phyloP scores from a whole-genome alignment of 805 yeast genomes.

The Kluyveromyces wickerhamii region DNA sequence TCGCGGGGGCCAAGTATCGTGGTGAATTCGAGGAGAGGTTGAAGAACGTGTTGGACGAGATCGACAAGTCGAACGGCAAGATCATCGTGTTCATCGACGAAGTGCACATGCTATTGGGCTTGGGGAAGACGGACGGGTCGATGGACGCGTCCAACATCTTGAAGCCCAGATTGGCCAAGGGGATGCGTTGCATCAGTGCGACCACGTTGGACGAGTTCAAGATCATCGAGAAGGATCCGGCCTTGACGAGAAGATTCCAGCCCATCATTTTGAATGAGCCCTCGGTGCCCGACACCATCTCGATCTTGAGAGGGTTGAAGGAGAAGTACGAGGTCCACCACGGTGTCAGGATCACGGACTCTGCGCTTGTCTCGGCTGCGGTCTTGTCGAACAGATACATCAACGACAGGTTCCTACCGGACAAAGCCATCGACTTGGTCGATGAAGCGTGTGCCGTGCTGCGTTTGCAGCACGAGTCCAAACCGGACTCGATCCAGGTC shows the following conservation, averaged over 20 bases:
- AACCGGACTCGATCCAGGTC: slow-evolving; percentile 88
- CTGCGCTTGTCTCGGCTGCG: slow-evolving; percentile 91
- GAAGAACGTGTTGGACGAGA: slow-evolving; percentile 72
- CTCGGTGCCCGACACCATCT: slow-evolving; percentile 80
- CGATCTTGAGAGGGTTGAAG: slow-evolving; percentile 86
- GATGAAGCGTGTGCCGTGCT: slow-evolving; percentile 97
- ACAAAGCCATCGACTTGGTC: slow-evolving; percentile 91
- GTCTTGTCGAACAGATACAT: slow-evolving; percentile 83
- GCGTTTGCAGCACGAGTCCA: slow-evolving; percentile 91
- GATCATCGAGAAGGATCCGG: slow-evolving; percentile 94
- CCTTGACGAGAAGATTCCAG: slow-evolving; percentile 88
- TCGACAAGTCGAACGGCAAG: slow-evolving; percentile 67
- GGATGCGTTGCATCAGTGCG: slow-evolving; percentile 93
- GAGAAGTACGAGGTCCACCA: slow-evolving; percentile 95
- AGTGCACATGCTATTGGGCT: slow-evolving; percentile 78
- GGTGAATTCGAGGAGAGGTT: slow-evolving; percentile 94
- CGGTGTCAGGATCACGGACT: slow-evolving; percentile 89
- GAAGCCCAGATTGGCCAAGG: slow-evolving; percentile 92
- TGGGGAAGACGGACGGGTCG: slow-evolving; percentile 90
- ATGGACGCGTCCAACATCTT: slow-evolving; percentile 91
- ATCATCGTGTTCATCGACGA: slow-evolving; percentile 86
- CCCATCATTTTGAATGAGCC: slow-evolving; percentile 85
- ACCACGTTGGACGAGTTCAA: slow-evolving; percentile 93
- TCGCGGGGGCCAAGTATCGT: slow-evolving; percentile 90
- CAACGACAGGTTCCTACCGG: slow-evolving; percentile 87